Base-by-base conservation (phyloP, 495 filamentous ascomycete genomes). In the Coniosporium apollinis region DNA sequence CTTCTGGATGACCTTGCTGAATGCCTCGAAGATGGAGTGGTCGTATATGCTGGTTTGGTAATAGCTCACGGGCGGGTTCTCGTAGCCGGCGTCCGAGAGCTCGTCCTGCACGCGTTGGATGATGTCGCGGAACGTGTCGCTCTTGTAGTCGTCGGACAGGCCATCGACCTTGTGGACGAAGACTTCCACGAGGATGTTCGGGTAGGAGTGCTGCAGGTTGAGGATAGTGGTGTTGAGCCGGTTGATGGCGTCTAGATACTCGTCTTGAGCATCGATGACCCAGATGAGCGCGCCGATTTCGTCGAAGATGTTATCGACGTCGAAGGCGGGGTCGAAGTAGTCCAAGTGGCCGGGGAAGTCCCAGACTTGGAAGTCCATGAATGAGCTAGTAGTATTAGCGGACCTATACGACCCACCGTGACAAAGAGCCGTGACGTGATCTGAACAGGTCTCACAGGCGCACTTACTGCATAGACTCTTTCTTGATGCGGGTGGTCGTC, bases 111-210 rank as follows among this genome's bases (percentile, higher is more conserved):
- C 93, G n/a, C 82, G 75, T 54, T 96, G 89, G 24, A 82, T 81
- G 35, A 97, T 84, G 50, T 96, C 91, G 34, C 87, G 74, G 59
- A 92, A 84, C 4, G 82, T 87, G 41, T 97, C 89, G 25, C 79
- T 69, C 43, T 85, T 82, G 60, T 85, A 96, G 57, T 96, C 91
- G 25, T 96, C 91, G 19, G 79, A 83, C 7, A 97, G 67, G 2
- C 82, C 87, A 48, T 97, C 89, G 8, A 92, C 84, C 49, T 97
- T 97, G 63, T 97, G 91, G 43, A 97, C 91, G 57, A 97, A 94
- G 20, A 97, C 86, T 44, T 92, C 83, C 35, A 96, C 79, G 56
- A 94, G 92, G 58, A 94, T 85, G 47, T 76, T 75, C 0, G 86
- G 85, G 48, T 93, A 91, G 37, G 69, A 71, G 36, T 81, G 70